Evolutionary conservation across 805 yeast species (phyloP), one percentile per base, ranked within the genome.

Genomic region (Yamadazyma olivae): DNA sequence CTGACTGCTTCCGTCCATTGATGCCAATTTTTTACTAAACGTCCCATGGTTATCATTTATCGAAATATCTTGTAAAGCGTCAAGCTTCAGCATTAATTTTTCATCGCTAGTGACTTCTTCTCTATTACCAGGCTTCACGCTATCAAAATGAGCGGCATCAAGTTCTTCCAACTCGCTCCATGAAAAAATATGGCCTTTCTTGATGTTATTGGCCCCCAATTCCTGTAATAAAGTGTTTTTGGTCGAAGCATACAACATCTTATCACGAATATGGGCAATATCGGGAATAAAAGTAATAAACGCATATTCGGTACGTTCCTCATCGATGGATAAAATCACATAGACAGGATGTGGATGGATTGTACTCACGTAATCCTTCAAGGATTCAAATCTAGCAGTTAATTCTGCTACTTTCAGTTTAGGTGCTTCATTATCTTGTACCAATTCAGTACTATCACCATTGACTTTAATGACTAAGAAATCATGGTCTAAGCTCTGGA

Each of bases 171-270:
- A 49, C 21, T 74, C 78, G 27, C 83, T 79, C 61, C 82, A 67
- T 6, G 82, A 53, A 32, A 71, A 63, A 2, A 53, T 40, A 34
- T 58, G 49, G 25, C 43, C 50, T 36, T 73, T 71, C 26, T 64
- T 52, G 56, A 81, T 75, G 36, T 64, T 61, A 38, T 71, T 73
- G 4, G 74, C 73, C 6, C 96, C 96, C 26, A 91, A 67, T 43
- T 83, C 81, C 47, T 84, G 77, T 38, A 85, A 62, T 24, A 93
- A 59, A 1, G 93, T 78, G 56, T 78, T 83, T 43, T 87, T 87
- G 8, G 95, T 81, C 2, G 96, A 86, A 4, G 98, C 98, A 57
- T 90, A 93, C 32, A 93, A 69, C 97, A 93, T 93, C 57, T 91
- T 93, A 38, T 75, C 71, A 39, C 89, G 75, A 25, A 91, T 90